Evolutionary conservation across 2,329 filamentous ascomycete genomes (phyloP).

Genomic region (Colletotrichum kahawae): DNA sequence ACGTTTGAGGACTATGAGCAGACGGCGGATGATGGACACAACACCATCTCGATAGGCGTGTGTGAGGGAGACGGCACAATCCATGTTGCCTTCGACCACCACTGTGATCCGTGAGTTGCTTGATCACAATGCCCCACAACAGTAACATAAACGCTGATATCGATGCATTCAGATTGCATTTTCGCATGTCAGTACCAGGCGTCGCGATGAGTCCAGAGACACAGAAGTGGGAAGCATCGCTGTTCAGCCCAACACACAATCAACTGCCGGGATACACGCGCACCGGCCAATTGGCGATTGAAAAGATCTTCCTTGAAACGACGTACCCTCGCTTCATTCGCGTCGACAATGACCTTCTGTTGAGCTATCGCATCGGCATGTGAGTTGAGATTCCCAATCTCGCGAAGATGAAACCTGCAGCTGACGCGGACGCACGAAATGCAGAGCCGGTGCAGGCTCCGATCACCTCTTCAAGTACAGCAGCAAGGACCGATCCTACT

Average conservation of each 20-base stretch:
- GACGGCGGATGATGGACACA: conserved; percentile 20
- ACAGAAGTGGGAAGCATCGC: background rate
- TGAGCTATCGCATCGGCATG: conserved; percentile 19
- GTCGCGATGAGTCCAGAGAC: background rate
- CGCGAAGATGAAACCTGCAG: background rate
- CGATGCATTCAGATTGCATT: background rate
- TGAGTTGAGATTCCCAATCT: background rate
- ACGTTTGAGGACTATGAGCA: conserved; percentile 15
- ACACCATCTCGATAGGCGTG: conserved; percentile 16
- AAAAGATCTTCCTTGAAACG: conserved; percentile 17
- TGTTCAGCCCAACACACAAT: conserved; percentile 17
- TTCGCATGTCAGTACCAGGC: conserved; percentile 10
- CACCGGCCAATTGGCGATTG: conserved; percentile 6
- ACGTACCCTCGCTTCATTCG: conserved; percentile 9
- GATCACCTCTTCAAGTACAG: conserved; percentile 15
- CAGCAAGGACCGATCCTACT: background rate
- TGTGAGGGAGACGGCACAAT: conserved; percentile 10
- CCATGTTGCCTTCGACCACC: conserved; percentile 16
- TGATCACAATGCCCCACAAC: fast-evolving
- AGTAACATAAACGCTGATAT: too few species aligned
- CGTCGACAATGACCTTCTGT: conserved; percentile 4
- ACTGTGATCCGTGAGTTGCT: conserved; percentile 16
- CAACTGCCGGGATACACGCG: conserved; percentile 12
- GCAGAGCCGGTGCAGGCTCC: conserved; percentile 14
- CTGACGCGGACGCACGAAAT: background rate